phyloP scores from a whole-genome alignment of 2,329 filamentous ascomycete genomes.

The Phialocephala subalpina region DNA sequence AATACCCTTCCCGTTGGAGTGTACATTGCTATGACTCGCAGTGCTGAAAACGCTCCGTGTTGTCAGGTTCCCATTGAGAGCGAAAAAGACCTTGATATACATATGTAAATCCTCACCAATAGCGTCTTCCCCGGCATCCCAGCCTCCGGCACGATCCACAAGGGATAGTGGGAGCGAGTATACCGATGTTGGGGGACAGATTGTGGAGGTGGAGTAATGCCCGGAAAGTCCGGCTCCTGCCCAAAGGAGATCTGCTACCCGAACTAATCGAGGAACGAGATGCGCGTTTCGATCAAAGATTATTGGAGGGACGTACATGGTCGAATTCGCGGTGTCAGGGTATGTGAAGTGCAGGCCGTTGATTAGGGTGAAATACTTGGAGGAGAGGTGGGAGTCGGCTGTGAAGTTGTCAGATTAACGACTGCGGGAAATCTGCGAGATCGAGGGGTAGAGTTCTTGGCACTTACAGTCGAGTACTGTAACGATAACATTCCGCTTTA shows the following conservation, averaged over 20 bases:
- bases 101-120: conserved; percentile 82
- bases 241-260: conserved; percentile 78
- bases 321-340: conserved; percentile 66
- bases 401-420: conserved; percentile 28
- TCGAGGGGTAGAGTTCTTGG: conserved; percentile 4
- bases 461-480: conserved; percentile 76
- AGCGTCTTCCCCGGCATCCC: conserved; percentile 74
- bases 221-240: conserved; percentile 75
- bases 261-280: conserved; percentile 70
- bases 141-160: conserved; percentile 74
- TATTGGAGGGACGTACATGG: conserved; percentile 74
- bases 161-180: conserved; percentile 74
- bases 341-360: conserved; percentile 68
- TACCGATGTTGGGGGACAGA: conserved; percentile 76
- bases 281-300: conserved; percentile 80
- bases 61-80: conserved; percentile 73
- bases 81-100: conserved; percentile 82
- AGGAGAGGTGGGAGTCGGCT: conserved; percentile 76
- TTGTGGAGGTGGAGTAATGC: conserved; percentile 67
- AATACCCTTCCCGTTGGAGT: conserved; percentile 65
- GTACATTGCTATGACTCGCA: conserved; percentile 77
- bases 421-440: conserved; percentile 1
- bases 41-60: conserved; percentile 71
- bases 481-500: conserved; percentile 69
- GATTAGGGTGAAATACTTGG: conserved; percentile 72